phyloP scores from a whole-genome alignment of 1,284 basidiomycete genomes.

The Boletellus dicymbophilus region DNA sequence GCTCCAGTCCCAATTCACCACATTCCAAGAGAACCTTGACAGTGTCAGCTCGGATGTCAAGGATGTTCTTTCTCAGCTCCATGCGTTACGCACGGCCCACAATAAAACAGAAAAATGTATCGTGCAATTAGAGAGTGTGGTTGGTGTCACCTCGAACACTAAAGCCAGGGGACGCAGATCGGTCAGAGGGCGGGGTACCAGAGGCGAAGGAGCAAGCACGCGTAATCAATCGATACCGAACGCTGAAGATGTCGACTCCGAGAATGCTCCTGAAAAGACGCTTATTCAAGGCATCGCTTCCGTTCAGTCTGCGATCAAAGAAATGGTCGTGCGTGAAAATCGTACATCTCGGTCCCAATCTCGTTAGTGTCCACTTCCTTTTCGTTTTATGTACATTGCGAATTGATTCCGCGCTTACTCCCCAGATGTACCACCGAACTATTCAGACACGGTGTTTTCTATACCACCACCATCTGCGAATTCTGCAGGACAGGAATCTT shows the following conservation, averaged over 20 bases:
- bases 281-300: conserved; percentile 19
- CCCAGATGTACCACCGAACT: background rate
- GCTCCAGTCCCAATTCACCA: conserved; percentile 20
- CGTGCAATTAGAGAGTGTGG: conserved; percentile 8
- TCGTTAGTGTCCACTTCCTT: conserved; percentile 12
- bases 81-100: conserved; percentile 15
- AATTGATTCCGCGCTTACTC: background rate
- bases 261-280: background rate
- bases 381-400: background rate
- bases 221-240: background rate
- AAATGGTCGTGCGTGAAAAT: conserved; percentile 13
- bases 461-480: background rate
- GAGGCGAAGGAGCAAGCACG: background rate
- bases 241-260: background rate
- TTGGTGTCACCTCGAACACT: conserved; percentile 15
- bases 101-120: conserved; percentile 11
- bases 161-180: background rate
- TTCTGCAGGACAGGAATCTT: background rate
- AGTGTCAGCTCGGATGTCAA: conserved; percentile 15
- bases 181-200: background rate
- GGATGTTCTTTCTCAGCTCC: conserved; percentile 20
- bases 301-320: conserved; percentile 23
- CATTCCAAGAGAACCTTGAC: conserved; percentile 9
- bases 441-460: background rate
- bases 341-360: background rate